Evolutionary conservation across 2,329 filamentous ascomycete species (phyloP), one percentile per base, ranked within the genome.

Genomic region (Ceratocystis alfenasii): DNA sequence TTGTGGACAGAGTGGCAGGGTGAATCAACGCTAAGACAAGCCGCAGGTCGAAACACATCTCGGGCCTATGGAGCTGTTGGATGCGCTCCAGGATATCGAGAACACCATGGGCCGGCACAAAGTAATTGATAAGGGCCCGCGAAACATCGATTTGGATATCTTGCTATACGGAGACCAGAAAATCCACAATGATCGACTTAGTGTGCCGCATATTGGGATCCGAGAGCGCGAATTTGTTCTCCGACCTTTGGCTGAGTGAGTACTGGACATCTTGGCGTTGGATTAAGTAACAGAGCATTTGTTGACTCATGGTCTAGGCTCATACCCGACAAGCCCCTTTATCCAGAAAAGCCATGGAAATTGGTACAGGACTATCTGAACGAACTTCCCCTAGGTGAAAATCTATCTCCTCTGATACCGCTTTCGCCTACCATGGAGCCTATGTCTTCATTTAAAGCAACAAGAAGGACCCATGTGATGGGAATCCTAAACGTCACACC

Each of bases 121-220:
- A 75, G 71, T 90, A 55, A 84, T 97, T 53, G 90, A 96, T 72
- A 99, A 99, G 74, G 94, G 94, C 0, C 94, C 94, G 1, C 83
- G 94, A 33, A 95, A 91, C 72, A 96, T 99, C 68, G 94, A 99
- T 72, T 79, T 99, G 15, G 94, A 99, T 72, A 91, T 99, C 60
- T 78, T 97, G 20, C 79, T 96, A 1, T 96, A 95, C 72, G 87
- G 86, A 63, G 77, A 88, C 65, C 76, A 87, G 68, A 78, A 75
- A 2, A 76, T 95, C 63, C 76, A 84, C 50, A 81, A 89, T 69
- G 83, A 88, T 53, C 84, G 90, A 22, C 83, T 99, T n/a, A 87
- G 81, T 30, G 80, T 99, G 33, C 94, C 94, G 10, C 94, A 99
- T 74, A 79, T 84, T 41, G 80, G 89, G 55, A 96, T 99, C 78